phyloP scores from a whole-genome alignment of 495 filamentous ascomycete species.

The Penicillium longicatenatum region DNA sequence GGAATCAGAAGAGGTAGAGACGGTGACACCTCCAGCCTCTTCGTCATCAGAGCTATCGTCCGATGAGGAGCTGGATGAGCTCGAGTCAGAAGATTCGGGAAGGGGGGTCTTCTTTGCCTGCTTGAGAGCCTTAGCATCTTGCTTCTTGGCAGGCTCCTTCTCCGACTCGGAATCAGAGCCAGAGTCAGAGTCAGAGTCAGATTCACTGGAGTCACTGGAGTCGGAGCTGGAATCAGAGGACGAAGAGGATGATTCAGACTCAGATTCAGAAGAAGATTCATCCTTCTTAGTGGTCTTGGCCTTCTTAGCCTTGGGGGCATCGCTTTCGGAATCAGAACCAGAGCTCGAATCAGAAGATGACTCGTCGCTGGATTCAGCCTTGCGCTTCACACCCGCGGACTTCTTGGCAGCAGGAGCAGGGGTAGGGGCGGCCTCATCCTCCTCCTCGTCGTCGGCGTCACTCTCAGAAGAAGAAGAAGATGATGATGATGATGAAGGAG shows the following conservation, averaged over 20 bases:
- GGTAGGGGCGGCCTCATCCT: slow-evolving; percentile 38
- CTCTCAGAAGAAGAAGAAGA: slow-evolving; percentile 59
- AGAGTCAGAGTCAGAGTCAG: slow-evolving; percentile 34
- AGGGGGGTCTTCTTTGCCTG: slow-evolving; percentile 56
- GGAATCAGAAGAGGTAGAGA: slow-evolving; percentile 25
- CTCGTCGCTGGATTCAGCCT: slow-evolving; percentile 57
- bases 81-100: slow-evolving; percentile 42
- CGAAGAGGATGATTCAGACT: slow-evolving; percentile 18
- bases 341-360: slow-evolving; percentile 54
- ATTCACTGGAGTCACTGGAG: slow-evolving; percentile 39
- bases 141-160: slow-evolving; percentile 30
- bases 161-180: slow-evolving; percentile 38
- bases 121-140: slow-evolving; percentile 43
- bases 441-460: slow-evolving; percentile 63
- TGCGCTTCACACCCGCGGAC: slow-evolving; percentile 58
- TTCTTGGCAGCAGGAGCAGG: slow-evolving; percentile 37
- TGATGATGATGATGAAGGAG: slow-evolving; percentile 49
- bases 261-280: slow-evolving; percentile 24
- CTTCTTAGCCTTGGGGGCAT: slow-evolving; percentile 45
- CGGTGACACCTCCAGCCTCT: slow-evolving; percentile 19
- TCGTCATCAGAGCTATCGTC: slow-evolving; percentile 30
- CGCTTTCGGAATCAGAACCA: slow-evolving; percentile 40
- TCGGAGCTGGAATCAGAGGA: slow-evolving; percentile 18
- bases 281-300: slow-evolving; percentile 29
- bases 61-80: slow-evolving; percentile 27